These are phyloP conservation scores for Oryza brachyantha DNA, from an alignment of 176 grass and related monocot genomes.

Conservation along the genomic window DNA sequence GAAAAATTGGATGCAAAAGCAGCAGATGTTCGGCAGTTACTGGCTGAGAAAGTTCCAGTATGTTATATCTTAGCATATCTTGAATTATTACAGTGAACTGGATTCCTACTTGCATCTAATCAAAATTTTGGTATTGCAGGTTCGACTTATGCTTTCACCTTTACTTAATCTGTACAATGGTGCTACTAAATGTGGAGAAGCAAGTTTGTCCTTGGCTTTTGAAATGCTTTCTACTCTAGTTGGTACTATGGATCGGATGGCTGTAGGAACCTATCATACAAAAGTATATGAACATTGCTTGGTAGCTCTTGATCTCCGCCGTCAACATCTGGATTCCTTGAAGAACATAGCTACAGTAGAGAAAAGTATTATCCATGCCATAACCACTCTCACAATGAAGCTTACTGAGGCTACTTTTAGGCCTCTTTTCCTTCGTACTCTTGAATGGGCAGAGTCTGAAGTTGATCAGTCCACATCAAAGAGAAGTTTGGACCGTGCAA, in stretches of 20 bases:
- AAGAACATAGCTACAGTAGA: constrained; percentile 74
- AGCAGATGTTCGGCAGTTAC: constrained; percentile 55
- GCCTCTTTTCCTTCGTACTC: constrained; percentile 74
- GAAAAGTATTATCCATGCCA: constrained; percentile 68
- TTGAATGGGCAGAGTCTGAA: constrained; percentile 83
- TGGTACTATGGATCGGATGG: constrained; percentile 64
- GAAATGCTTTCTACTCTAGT: constrained; percentile 73
- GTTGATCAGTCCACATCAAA: constrained; percentile 50
- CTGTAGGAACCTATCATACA: constrained; percentile 74
- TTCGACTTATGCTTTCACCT: constrained; percentile 71
- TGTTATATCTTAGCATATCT: constrained; percentile 30
- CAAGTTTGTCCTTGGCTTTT: constrained; percentile 61
- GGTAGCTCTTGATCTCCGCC: constrained; percentile 73
- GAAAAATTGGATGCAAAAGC: constrained; percentile 65
- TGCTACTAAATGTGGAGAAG: constrained; percentile 72
- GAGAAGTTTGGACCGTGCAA: constrained; percentile 66
- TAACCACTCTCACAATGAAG: constrained; percentile 72
- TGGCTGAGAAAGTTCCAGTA: constrained; percentile 89
- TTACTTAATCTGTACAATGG: constrained; percentile 58
- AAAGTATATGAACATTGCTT: constrained; percentile 92
- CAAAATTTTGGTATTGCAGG: constrained; percentile 47
- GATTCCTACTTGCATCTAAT: constrained; percentile 25
- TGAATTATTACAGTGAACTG: not conserved
- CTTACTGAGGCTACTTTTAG: constrained; percentile 91
- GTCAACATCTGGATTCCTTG: constrained; percentile 48